Base-by-base conservation (phyloP, 2,329 filamentous ascomycete genomes). In the Claviceps citrina region DNA sequence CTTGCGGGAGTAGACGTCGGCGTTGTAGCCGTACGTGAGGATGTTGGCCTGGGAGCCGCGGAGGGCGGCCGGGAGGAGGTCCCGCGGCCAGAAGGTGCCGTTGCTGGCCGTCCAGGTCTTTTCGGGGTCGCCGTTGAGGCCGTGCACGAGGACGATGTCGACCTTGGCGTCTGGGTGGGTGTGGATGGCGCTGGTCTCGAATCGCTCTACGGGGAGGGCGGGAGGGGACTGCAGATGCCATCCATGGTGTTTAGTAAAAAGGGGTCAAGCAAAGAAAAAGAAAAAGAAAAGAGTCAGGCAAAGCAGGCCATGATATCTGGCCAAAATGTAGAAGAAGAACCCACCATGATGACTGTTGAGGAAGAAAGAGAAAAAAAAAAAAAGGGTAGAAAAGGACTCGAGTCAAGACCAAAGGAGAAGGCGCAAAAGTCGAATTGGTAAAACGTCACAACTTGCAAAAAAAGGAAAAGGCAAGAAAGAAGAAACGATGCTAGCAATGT, bases 1-100 rank as follows among this genome's bases (percentile, higher is more conserved):
- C 37, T 57, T 58, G 35, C 61, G 62, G 4, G 65, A 65, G 48
- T 67, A 70, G 19, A 74, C 67, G 43, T 82, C 77, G 19, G 80
- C 78, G 54, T 85, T 82, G 54, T 84, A 85, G 19, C 81, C 81
- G 52, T 84, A 84, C 1, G 79, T 77, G 40, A 84, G 58, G 16
- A 85, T 63, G 38, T 82, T 75, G 39, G 76, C 77, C 19, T 69
- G 69, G 9, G 65, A 64, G 8, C 65, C 61, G 39, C 65, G 67
- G 13, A 84, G 61, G 2, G 77, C 67, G 1, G 60, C 54, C 0
- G 81, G 79, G 1, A 85, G 65, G 12, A 85, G 66, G 45, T 84
- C 74, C 10, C 66, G 60, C 0, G 81, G 81, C 81, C 81, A 85
- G 58, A 79, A 84, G 24, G 73, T 64, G 30, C 67, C 67, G 45